These are phyloP conservation scores for Micractinium conductrix DNA, from an alignment of 139 green algal genomes.

Conservation along the genomic window DNA sequence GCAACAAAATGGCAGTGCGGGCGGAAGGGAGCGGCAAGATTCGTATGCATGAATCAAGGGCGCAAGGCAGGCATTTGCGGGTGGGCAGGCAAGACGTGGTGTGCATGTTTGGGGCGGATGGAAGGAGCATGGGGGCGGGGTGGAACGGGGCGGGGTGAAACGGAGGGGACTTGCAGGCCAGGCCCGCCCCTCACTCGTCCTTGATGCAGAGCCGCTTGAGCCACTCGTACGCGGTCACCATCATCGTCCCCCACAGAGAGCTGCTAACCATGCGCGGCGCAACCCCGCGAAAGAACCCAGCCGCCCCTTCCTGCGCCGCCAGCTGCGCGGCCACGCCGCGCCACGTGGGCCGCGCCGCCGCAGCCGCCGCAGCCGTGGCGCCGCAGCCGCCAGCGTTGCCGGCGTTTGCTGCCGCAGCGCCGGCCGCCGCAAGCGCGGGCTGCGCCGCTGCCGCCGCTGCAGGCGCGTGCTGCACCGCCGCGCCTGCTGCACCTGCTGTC, in stretches of 20 bases:
- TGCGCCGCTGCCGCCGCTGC: neutral
- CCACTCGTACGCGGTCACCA: conserved; percentile 72
- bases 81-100: too few relatives aligned
- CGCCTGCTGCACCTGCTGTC: conserved; percentile 23
- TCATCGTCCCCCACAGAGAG: conserved; percentile 83
- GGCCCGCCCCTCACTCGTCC: too few relatives aligned
- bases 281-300: conserved; percentile 74
- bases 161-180: too few relatives aligned
- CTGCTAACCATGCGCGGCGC: conserved; percentile 81
- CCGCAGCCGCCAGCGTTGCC: neutral
- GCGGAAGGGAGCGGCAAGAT: too few relatives aligned
- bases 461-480: neutral
- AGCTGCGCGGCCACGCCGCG: conserved; percentile 53
- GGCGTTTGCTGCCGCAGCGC: conserved; percentile 15
- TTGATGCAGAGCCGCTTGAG: conserved; percentile 72
- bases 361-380: neutral
- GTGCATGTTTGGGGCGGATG: too few relatives aligned
- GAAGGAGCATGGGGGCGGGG: too few relatives aligned
- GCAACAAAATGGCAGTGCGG: too few relatives aligned
- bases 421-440: neutral
- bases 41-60: too few relatives aligned
- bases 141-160: too few relatives aligned
- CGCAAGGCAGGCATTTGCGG: too few relatives aligned
- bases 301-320: conserved; percentile 68
- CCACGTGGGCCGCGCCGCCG: conserved; percentile 4